Conservation (phyloP, 768 basidiomycete species). For the Coprinopsis marcescibilis region DNA sequence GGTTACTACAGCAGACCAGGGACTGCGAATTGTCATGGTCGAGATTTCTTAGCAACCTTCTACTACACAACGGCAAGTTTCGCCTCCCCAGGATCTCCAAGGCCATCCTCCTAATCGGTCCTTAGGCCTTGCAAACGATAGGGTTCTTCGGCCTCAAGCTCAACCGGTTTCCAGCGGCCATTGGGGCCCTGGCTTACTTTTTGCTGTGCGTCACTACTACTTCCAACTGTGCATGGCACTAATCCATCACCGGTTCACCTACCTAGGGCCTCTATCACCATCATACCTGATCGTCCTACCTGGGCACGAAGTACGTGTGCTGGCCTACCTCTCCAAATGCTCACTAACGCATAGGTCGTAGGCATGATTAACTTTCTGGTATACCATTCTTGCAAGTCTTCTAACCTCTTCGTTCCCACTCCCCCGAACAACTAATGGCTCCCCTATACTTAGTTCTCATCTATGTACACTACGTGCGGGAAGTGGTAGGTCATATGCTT, state of each 20-base stretch:
- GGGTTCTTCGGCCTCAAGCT: slow-evolving; percentile 67
- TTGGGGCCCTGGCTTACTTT: slow-evolving; percentile 53
- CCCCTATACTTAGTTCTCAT: slow-evolving; percentile 51
- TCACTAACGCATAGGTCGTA: slow-evolving; percentile 17
- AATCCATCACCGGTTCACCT: background rate
- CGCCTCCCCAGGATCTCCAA: background rate
- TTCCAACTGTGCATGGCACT: background rate
- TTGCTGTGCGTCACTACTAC: slow-evolving; percentile 31
- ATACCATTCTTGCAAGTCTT: slow-evolving; percentile 61
- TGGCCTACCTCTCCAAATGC: background rate
- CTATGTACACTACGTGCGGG: slow-evolving; percentile 65
- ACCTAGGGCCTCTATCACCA: slow-evolving; percentile 29
- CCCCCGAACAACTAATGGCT: background rate
- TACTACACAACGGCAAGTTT: slow-evolving; percentile 40
- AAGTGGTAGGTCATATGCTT: slow-evolving; percentile 38
- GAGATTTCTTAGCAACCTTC: slow-evolving; percentile 43
- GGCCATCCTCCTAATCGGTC: slow-evolving; percentile 2
- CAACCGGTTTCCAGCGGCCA: slow-evolving; percentile 58
- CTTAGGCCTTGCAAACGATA: slow-evolving; percentile 53
- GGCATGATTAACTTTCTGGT: slow-evolving; percentile 66
- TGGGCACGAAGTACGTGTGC: slow-evolving; percentile 31
- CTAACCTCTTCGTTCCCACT: slow-evolving; percentile 1
- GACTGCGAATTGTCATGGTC: slow-evolving; percentile 25
- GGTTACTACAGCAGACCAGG: slow-evolving; percentile 28
- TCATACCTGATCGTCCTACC: slow-evolving; percentile 30